phyloP scores from a whole-genome alignment of 1,284 basidiomycete species.

The Xerocomus nothofagi region DNA sequence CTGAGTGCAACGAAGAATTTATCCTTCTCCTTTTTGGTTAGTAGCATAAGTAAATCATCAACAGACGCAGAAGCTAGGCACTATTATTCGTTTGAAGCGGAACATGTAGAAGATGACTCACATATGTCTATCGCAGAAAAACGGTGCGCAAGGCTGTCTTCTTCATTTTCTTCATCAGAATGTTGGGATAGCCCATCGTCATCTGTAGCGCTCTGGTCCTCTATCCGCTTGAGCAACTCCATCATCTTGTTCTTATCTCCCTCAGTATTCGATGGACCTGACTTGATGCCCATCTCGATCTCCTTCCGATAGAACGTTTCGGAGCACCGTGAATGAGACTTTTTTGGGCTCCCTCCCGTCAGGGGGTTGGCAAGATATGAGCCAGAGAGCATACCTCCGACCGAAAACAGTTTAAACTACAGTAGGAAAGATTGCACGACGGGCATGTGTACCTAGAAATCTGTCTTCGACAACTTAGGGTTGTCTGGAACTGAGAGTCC shows the following conservation, averaged over 20 bases:
- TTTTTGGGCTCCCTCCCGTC: conserved; percentile 1
- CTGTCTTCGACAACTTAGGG: conserved; percentile 67
- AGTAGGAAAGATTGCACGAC: conserved; percentile 76
- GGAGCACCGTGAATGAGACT: conserved; percentile 71
- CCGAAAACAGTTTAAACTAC: conserved; percentile 75
- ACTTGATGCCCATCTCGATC: conserved; percentile 59
- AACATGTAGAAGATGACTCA: conserved; percentile 36
- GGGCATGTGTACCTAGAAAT: conserved; percentile 79
- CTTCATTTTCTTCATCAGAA: conserved; percentile 45
- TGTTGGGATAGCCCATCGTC: conserved; percentile 34
- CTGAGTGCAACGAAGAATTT: conserved; percentile 58
- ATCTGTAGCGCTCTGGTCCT: conserved; percentile 53
- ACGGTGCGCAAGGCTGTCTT: conserved; percentile 48
- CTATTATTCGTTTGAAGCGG: not conserved
- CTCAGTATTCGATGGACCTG: conserved; percentile 49
- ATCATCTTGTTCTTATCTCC: conserved; percentile 65
- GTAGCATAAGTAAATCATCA: conserved; percentile 62
- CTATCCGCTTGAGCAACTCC: conserved; percentile 67
- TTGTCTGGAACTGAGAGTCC: conserved; percentile 6
- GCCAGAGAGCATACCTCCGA: conserved; percentile 50
- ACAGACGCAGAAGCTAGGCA: conserved; percentile 50
- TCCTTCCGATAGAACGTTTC: conserved; percentile 76
- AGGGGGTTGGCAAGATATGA: not conserved
- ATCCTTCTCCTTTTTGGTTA: conserved; percentile 57
- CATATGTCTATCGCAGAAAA: conserved; percentile 63